A percentile compares a stretch with the other conserved stretches of the same genome.
phyloP scores from a whole-genome alignment of 441 rosid genomes.

The Syzygium malaccense region DNA sequence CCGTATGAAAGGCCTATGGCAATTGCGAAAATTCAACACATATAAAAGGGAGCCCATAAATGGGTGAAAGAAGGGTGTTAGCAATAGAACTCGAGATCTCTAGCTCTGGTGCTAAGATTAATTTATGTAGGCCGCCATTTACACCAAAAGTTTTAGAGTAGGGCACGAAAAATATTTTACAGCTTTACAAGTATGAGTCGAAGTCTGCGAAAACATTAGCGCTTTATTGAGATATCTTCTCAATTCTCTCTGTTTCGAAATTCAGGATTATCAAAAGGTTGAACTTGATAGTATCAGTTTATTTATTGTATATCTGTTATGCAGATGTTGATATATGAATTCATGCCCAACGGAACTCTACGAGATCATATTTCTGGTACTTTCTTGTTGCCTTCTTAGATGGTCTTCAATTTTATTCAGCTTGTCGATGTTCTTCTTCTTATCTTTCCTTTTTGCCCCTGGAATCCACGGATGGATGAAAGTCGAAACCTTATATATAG shows the following conservation, averaged over 20 bases:
- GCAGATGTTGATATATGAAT: constrained; percentile 97
- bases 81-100: background rate
- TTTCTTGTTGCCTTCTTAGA: background rate
- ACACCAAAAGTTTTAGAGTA: background rate
- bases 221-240: background rate
- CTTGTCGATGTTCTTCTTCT: background rate
- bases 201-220: background rate
- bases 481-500: background rate
- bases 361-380: constrained; percentile 86
- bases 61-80: background rate
- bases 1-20: background rate
- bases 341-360: constrained; percentile 82
- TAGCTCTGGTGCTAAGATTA: background rate
- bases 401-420: background rate
- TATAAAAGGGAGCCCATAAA: background rate
- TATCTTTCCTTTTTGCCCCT: background rate
- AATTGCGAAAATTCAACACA: background rate
- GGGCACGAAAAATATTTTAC: background rate
- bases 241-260: background rate
- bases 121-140: background rate
- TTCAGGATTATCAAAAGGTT: background rate
- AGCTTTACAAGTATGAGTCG: background rate
- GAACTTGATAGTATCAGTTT: background rate
- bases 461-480: background rate
- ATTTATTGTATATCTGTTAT: background rate